Evolutionary conservation across 148 eudicot species (phyloP).

Genomic region (Diospyros lotus): DNA sequence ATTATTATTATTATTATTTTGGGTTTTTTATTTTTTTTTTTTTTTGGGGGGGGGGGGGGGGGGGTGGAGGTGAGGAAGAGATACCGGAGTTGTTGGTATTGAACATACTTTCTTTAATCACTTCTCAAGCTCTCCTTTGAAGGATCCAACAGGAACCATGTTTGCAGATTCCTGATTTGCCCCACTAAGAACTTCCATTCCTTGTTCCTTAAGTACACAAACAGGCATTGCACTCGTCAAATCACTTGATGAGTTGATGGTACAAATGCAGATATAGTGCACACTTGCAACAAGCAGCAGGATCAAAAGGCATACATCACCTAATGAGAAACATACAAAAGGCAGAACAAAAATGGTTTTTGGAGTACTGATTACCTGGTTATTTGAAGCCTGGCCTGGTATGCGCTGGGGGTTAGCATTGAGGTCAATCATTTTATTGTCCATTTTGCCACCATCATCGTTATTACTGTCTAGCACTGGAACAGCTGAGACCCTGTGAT

Average conservation of each 20-base stretch:
- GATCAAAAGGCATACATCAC: neutral
- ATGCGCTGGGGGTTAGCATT: constrained; percentile 77
- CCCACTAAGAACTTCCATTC: constrained; percentile 37
- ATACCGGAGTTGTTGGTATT: neutral
- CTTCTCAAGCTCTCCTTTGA: constrained; percentile 49
- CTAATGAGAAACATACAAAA: neutral
- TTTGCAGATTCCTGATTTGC: constrained; percentile 45
- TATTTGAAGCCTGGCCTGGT: constrained; percentile 42
- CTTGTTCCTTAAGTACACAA: constrained; percentile 40
- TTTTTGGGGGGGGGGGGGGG: too few relatives aligned
- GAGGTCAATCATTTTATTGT: constrained; percentile 65
- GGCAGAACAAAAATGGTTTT: neutral
- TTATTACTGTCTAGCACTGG: constrained; percentile 28
- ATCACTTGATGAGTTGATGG: neutral
- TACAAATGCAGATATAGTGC: neutral
- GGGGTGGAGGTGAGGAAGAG: too few relatives aligned
- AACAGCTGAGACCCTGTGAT: constrained; percentile 34
- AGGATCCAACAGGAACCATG: constrained; percentile 56
- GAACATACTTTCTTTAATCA: constrained; percentile 50
- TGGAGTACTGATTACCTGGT: constrained; percentile 40
- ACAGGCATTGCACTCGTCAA: constrained; percentile 1
- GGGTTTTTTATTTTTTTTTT: too few relatives aligned
- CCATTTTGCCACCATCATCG: constrained; percentile 40
- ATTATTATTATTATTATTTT: too few relatives aligned
- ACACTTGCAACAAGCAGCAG: neutral